Percentiles rank a stretch among this genome's conserved stretches.
Evolutionary conservation across 2,329 filamentous ascomycete genomes (phyloP).

Genomic region (Pochonia chlamydosporia): DNA sequence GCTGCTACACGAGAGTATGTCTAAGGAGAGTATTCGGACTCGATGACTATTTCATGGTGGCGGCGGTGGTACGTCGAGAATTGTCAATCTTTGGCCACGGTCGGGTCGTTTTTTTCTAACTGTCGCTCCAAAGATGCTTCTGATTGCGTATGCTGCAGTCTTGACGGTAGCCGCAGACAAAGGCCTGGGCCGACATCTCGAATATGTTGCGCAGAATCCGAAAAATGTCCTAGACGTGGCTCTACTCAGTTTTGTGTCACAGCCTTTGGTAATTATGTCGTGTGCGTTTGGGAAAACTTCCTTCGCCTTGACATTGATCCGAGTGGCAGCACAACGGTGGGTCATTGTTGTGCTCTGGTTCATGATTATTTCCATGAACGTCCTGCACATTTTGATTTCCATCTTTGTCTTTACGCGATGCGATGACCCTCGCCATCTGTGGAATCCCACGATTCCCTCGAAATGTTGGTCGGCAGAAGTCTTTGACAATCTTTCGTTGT

Average conservation of each 20-base stretch:
- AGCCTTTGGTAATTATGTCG: slow-evolving; percentile 9
- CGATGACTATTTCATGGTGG: slow-evolving; percentile 9
- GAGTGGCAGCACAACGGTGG: slow-evolving; percentile 8
- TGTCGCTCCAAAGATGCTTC: background rate
- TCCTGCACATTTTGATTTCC: slow-evolving; percentile 5
- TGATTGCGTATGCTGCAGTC: slow-evolving; percentile 6
- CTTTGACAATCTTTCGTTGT: slow-evolving; percentile 4
- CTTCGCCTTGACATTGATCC: slow-evolving; percentile 7
- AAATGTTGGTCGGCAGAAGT: slow-evolving; percentile 2
- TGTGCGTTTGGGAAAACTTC: slow-evolving; percentile 9
- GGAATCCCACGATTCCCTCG: slow-evolving; percentile 6
- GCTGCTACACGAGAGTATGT: slow-evolving; percentile 8
- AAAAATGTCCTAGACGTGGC: slow-evolving; percentile 5
- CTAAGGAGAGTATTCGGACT: slow-evolving; percentile 7
- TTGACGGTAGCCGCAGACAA: slow-evolving; percentile 6
- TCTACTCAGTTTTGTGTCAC: slow-evolving; percentile 8
- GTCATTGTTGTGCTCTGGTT: slow-evolving; percentile 7
- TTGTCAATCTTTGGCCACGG: background rate
- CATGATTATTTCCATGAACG: slow-evolving; percentile 8
- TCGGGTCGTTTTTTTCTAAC: background rate
- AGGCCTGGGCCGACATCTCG: slow-evolving; percentile 7
- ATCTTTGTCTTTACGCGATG: slow-evolving; percentile 8
- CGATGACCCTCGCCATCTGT: slow-evolving; percentile 7
- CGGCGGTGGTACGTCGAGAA: slow-evolving; percentile 6
- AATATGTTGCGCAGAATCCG: slow-evolving; percentile 3